Evolutionary conservation across 2,329 filamentous ascomycete genomes (phyloP).

Genomic region (Cercospora janseana): DNA sequence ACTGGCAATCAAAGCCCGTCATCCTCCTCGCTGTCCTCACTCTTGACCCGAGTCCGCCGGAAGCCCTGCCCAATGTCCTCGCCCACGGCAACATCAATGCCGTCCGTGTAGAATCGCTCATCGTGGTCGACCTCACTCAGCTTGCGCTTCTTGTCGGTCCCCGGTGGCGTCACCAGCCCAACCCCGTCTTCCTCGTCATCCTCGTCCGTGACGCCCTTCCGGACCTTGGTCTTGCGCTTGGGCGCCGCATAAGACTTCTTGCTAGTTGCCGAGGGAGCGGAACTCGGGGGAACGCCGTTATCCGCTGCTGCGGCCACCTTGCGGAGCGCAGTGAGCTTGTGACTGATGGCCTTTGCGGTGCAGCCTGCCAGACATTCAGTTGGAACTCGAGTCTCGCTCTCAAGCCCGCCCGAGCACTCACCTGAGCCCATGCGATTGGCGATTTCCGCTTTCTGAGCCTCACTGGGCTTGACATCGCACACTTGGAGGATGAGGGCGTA

Average conservation of each 20-base stretch:
- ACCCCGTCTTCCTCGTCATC: conserved; percentile 8
- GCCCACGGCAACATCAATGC: conserved; percentile 27
- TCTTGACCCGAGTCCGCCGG: neutral
- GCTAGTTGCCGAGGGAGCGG: neutral
- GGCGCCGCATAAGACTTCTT: neutral
- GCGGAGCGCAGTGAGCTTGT: conserved; percentile 33
- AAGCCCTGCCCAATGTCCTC: conserved; percentile 30
- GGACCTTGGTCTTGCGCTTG: conserved; percentile 1
- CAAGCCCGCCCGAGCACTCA: too few relatives aligned
- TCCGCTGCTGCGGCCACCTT: conserved; percentile 1
- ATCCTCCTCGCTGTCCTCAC: conserved; percentile 3
- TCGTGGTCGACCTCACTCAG: conserved; percentile 6
- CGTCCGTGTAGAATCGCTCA: conserved; percentile 19
- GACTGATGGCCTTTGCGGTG: conserved; percentile 36
- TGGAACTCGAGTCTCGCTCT: too few relatives aligned
- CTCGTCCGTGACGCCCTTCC: neutral
- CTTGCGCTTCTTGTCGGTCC: conserved; percentile 12
- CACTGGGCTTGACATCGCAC: conserved; percentile 33
- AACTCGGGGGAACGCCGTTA: neutral
- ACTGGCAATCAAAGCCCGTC: conserved; percentile 2
- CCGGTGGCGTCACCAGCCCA: neutral
- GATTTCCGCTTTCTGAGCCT: conserved; percentile 25
- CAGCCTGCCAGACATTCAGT: too few relatives aligned
- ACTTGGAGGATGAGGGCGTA: conserved; percentile 32
- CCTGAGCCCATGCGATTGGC: conserved; percentile 34